Evolutionary conservation across 2,329 filamentous ascomycete species (phyloP), one percentile per base, ranked within the genome.

Genomic region (Zymoseptoria pseudotritici): DNA sequence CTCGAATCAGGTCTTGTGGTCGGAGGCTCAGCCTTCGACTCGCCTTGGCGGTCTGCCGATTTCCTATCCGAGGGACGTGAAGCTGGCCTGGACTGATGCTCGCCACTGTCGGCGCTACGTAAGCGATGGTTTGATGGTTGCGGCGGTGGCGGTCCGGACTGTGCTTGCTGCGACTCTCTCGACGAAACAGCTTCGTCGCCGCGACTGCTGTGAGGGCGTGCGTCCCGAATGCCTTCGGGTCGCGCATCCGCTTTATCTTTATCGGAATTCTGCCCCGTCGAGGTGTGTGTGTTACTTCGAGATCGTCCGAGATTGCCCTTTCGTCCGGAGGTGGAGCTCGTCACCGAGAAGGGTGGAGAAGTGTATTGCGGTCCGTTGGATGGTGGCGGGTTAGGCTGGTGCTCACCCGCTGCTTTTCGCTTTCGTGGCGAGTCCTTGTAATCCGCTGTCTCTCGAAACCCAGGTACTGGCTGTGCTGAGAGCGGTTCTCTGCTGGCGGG

Each of bases 341-440:
- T 77, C 19, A 81, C 80, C 51, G 86, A 80, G 71, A 80, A 80
- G 5, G 78, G 76, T 22, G 79, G 77, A 60, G 76, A 78, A 50
- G 74, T 78, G 67, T 82, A 78, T 55, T 77, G 74, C 11, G 77
- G 75, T 63, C 78, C 78, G 54, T 78, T 78, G 56, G 80, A 77
- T 20, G 82, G 81, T 21, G 78, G 75, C 50, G 81, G 81, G 59
- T 77, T 76, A 5, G 78, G 72, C 61, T 77, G 77, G 66, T 84
- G 82, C 31, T 75, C 74, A 26, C 80, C 79, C 70, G 79, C 76
- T 50, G 88, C 86, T 77, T 96, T 96, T 69, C 91, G 87, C 79
- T 96, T 96, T 73, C 88, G 89, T 31, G 90, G 90, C 63, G 89
- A 90, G 73, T 89, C 88, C 71, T 85, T 84, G 74, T 85, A 82